Conservation (phyloP, 2,329 filamentous ascomycete genomes). For the Cladorrhinum sp. region DNA sequence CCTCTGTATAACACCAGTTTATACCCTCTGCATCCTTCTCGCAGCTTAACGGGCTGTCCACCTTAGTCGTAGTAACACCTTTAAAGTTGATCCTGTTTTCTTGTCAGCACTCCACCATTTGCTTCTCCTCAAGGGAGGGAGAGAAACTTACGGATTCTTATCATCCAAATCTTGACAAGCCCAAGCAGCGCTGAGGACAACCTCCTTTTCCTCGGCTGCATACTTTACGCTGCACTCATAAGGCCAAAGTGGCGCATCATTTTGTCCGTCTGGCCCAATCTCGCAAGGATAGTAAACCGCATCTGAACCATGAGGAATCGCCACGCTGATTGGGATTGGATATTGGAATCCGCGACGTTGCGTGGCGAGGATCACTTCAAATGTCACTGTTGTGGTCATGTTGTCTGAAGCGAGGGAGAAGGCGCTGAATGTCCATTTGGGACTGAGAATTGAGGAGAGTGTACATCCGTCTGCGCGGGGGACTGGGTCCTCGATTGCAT, state of each 20-base stretch:
- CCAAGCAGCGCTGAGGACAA: slow-evolving; percentile 26
- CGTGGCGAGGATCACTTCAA: slow-evolving; percentile 23
- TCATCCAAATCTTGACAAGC: slow-evolving; percentile 26
- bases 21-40: slow-evolving; percentile 2
- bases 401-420: slow-evolving; percentile 14
- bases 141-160: slow-evolving; percentile 22
- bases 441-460: slow-evolving; percentile 24
- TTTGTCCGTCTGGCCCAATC: slow-evolving; percentile 18
- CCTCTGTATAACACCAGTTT: neutral
- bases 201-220: slow-evolving; percentile 7
- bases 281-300: slow-evolving; percentile 23
- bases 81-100: slow-evolving; percentile 25
- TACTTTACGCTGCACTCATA: slow-evolving; percentile 23
- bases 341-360: slow-evolving; percentile 21
- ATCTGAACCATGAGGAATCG: neutral
- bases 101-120: neutral
- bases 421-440: slow-evolving; percentile 23
- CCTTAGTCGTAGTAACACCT: slow-evolving; percentile 20
- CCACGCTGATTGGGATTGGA: slow-evolving; percentile 21
- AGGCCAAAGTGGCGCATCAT: slow-evolving; percentile 23
- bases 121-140: neutral
- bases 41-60: slow-evolving; percentile 19
- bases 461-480: slow-evolving; percentile 26
- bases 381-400: slow-evolving; percentile 15
- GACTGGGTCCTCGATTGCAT: slow-evolving; percentile 26